Conservation (phyloP, 768 basidiomycete species). For the Hygrophoropsis aurantiaca region DNA sequence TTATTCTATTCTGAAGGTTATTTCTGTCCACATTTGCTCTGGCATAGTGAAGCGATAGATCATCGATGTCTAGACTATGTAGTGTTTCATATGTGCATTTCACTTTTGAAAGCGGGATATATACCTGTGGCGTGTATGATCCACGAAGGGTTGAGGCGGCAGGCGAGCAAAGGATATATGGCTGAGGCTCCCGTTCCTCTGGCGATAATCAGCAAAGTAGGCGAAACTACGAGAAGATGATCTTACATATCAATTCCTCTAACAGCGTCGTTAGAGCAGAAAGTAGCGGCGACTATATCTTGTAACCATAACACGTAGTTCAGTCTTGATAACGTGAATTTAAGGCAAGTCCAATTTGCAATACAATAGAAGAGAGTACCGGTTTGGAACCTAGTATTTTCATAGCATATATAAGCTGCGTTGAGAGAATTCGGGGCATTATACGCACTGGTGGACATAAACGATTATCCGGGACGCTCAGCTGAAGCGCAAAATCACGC, state of each 20-base stretch:
- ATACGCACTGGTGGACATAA: constrained; percentile 82
- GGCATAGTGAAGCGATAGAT: constrained; percentile 56
- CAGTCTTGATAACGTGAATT: constrained; percentile 43
- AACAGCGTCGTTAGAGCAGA: constrained; percentile 24
- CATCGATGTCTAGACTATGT: constrained; percentile 63
- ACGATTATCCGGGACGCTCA: constrained; percentile 66
- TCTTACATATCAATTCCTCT: constrained; percentile 74
- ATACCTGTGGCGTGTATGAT: constrained; percentile 69
- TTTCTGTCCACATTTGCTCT: constrained; percentile 58
- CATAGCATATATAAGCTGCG: background rate
- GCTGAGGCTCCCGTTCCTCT: constrained; percentile 91
- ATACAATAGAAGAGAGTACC: constrained; percentile 36
- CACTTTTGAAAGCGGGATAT: background rate
- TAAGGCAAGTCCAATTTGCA: background rate
- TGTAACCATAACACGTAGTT: constrained; percentile 89
- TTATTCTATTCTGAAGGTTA: constrained; percentile 49
- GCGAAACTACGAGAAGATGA: background rate
- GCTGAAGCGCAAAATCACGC: constrained; percentile 66
- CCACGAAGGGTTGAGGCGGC: constrained; percentile 53
- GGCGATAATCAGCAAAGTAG: background rate
- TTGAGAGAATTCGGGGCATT: background rate
- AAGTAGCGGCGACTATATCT: constrained; percentile 52
- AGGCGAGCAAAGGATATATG: constrained; percentile 83
- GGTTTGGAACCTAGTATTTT: constrained; percentile 63
- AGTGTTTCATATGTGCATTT: background rate